These are phyloP conservation scores for Fusarium falciforme DNA, from an alignment of 2,329 filamentous ascomycete species.

Conservation along the genomic window DNA sequence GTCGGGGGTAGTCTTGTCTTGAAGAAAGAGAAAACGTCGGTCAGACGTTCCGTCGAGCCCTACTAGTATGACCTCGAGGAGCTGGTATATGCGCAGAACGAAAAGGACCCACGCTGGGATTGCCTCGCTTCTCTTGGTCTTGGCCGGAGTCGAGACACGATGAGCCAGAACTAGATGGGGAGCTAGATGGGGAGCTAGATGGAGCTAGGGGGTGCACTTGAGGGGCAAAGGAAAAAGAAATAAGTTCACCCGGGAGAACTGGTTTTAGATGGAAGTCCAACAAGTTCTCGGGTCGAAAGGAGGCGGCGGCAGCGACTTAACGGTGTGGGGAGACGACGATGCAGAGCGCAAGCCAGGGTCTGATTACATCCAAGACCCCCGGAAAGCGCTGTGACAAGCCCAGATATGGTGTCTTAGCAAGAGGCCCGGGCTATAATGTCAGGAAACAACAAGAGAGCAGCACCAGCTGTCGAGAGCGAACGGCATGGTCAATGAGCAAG, in stretches of 20 bases:
- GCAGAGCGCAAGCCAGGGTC: slow-evolving; percentile 41
- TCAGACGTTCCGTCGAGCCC: slow-evolving; percentile 30
- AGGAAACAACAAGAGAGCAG: slow-evolving; percentile 33
- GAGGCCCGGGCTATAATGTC: slow-evolving; percentile 40
- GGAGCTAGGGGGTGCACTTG: slow-evolving; percentile 31
- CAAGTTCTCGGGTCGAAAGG: slow-evolving; percentile 34
- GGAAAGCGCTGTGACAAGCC: slow-evolving; percentile 27
- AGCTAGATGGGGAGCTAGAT: slow-evolving; percentile 24
- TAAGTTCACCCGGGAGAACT: slow-evolving; percentile 34
- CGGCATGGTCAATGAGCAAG: slow-evolving; percentile 24
- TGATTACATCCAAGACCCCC: slow-evolving; percentile 37
- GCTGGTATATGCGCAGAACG: slow-evolving; percentile 41
- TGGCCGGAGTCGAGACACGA: slow-evolving; percentile 36
- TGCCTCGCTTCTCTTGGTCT: slow-evolving; percentile 38
- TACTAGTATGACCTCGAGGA: slow-evolving; percentile 36
- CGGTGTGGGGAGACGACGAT: slow-evolving; percentile 37
- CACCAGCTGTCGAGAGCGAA: slow-evolving; percentile 32
- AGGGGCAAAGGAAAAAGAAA: slow-evolving; percentile 43
- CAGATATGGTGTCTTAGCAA: slow-evolving; percentile 35
- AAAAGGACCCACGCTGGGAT: slow-evolving; percentile 46
- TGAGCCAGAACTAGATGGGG: slow-evolving; percentile 27
- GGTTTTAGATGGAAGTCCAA: slow-evolving; percentile 27
- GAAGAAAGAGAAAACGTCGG: slow-evolving; percentile 44
- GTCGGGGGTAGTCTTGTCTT: slow-evolving; percentile 29
- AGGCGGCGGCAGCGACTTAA: slow-evolving; percentile 37